phyloP scores from a whole-genome alignment of 352 stramenopile species.

The Pythium guiyangense region DNA sequence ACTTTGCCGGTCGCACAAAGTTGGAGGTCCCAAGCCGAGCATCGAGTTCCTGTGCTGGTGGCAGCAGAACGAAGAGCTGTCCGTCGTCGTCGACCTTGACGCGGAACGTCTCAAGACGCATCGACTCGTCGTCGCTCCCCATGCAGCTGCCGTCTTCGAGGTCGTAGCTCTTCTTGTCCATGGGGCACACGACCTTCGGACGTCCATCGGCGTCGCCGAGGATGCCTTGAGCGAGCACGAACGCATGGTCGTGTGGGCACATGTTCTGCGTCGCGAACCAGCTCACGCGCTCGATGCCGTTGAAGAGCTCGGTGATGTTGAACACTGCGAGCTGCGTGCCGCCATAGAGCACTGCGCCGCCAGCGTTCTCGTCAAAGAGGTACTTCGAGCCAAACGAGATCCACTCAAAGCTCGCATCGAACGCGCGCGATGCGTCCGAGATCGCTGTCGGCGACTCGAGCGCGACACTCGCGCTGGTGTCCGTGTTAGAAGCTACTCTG shows the following conservation, averaged over 20 bases:
- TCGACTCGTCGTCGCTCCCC: slow-evolving; percentile 35
- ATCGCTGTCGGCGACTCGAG: slow-evolving; percentile 37
- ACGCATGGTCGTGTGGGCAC: slow-evolving; percentile 90
- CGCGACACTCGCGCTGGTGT: neutral
- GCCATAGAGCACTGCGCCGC: slow-evolving; percentile 86
- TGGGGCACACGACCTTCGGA: slow-evolving; percentile 88
- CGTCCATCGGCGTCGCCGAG: slow-evolving; percentile 71
- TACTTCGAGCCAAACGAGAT: slow-evolving; percentile 62
- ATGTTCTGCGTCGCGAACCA: slow-evolving; percentile 94
- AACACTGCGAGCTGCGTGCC: slow-evolving; percentile 90
- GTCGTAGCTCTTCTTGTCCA: slow-evolving; percentile 92
- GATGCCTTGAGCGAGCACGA: slow-evolving; percentile 91
- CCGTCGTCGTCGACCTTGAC: slow-evolving; percentile 66
- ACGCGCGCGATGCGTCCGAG: slow-evolving; percentile 2
- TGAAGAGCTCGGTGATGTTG: slow-evolving; percentile 67
- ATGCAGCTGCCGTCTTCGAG: slow-evolving; percentile 74
- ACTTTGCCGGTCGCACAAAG: slow-evolving; percentile 26
- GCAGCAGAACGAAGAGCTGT: slow-evolving; percentile 76
- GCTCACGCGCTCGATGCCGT: slow-evolving; percentile 59
- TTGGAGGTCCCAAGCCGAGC: slow-evolving; percentile 77
- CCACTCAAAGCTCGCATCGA: slow-evolving; percentile 43
- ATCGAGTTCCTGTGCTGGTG: slow-evolving; percentile 70
- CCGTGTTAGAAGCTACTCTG: neutral
- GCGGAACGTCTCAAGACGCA: slow-evolving; percentile 83
- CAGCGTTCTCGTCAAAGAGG: slow-evolving; percentile 80